phyloP scores from a whole-genome alignment of 306 rosid species.

The Astragalus membranaceus region DNA sequence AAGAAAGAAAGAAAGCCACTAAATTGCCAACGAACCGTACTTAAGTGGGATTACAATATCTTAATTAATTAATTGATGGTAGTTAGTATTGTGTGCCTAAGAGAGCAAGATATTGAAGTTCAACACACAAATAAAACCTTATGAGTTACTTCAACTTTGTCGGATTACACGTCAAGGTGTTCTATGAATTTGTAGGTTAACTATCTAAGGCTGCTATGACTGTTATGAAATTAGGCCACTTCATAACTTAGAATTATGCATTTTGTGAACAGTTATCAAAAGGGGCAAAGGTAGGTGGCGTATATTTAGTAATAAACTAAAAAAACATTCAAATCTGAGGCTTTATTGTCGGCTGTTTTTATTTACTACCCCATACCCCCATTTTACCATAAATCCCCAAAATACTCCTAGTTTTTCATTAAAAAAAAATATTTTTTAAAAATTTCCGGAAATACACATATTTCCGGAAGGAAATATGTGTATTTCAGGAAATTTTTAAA shows the following conservation, averaged over 20 bases:
- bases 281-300: no score
- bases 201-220: conserved; percentile 3
- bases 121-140: conserved; percentile 32
- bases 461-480: no score
- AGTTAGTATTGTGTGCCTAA: conserved; percentile 16
- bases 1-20: conserved; percentile 26
- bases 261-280: neutral
- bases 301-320: neutral
- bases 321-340: no score
- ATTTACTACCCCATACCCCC: no score
- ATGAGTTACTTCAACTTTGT: conserved; percentile 48
- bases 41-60: conserved; percentile 14
- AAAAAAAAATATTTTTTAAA: no score
- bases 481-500: no score
- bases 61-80: conserved; percentile 26
- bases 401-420: no score
- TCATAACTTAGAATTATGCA: neutral
- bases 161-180: conserved; percentile 39
- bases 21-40: conserved; percentile 51
- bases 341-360: no score
- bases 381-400: no score
- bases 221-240: neutral
- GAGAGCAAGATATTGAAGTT: conserved; percentile 26
- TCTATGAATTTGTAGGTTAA: neutral
- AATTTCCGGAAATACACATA: no score